Percentiles rank a stretch among this genome's conserved stretches.
These are phyloP conservation scores for Rhodomyrtus tomentosa DNA, from an alignment of 345 rosid species.

Conservation along the genomic window DNA sequence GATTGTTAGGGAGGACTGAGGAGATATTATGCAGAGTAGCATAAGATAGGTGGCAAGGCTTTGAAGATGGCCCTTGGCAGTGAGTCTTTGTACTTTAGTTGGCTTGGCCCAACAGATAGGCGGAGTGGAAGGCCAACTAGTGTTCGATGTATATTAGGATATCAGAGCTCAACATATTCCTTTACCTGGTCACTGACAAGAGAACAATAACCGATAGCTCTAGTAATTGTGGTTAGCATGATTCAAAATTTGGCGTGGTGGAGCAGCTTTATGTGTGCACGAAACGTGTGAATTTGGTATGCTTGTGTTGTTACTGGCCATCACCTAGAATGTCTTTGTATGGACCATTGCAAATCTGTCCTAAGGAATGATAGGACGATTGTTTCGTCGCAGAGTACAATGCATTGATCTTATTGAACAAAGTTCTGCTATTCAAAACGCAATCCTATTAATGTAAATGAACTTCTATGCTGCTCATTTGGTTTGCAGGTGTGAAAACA, in stretches of 20 bases:
- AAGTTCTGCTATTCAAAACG: background rate
- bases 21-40: background rate
- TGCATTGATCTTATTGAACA: background rate
- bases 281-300: background rate
- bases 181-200: background rate
- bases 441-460: background rate
- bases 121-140: background rate
- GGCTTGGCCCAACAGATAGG: background rate
- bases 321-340: background rate
- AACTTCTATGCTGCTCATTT: background rate
- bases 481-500: conserved; percentile 57
- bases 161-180: background rate
- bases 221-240: background rate
- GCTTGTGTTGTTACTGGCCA: background rate
- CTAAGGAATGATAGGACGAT: background rate
- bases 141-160: too few species aligned
- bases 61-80: background rate
- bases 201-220: background rate
- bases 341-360: background rate
- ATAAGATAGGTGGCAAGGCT: background rate
- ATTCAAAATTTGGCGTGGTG: background rate
- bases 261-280: background rate
- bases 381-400: background rate
- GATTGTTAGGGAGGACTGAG: background rate
- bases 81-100: background rate